Evolutionary conservation across 2,329 filamentous ascomycete genomes (phyloP).

Genomic region (Neodidymelliopsis sp.): DNA sequence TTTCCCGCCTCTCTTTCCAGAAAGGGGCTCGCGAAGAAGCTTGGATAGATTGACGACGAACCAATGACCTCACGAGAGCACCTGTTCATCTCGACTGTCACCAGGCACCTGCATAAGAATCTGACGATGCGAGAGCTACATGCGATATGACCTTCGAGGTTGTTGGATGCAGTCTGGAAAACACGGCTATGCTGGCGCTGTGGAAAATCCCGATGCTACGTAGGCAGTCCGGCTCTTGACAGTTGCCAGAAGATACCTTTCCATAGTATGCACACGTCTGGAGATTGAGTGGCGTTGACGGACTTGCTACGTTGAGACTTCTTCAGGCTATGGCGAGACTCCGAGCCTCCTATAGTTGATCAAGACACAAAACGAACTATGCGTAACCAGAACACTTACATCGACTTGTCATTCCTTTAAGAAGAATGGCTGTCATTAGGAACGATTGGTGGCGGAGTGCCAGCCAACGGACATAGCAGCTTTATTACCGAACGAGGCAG

Average conservation of each 20-base stretch:
- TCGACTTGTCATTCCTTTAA: no score
- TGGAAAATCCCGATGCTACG: background rate
- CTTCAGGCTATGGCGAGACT: no score
- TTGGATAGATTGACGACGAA: background rate
- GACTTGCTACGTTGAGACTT: no score
- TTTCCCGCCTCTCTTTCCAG: background rate
- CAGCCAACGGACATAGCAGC: slow-evolving; percentile 11
- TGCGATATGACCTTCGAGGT: background rate
- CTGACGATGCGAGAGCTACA: background rate
- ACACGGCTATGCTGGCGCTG: background rate
- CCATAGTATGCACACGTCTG: background rate
- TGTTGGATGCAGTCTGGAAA: background rate
- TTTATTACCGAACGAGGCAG: slow-evolving; percentile 4
- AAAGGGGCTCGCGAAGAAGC: background rate
- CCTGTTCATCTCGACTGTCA: background rate
- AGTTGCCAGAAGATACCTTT: background rate
- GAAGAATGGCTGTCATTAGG: background rate
- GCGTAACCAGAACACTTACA: no score
- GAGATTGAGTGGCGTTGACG: no score
- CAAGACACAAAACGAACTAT: no score
- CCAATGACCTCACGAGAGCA: slow-evolving; percentile 4
- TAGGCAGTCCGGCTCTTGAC: background rate
- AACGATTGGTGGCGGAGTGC: background rate
- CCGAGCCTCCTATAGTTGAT: no score
- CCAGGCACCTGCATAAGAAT: slow-evolving; percentile 2